These are phyloP conservation scores for Albugo candida DNA, from an alignment of 352 stramenopile species.

Conservation along the genomic window DNA sequence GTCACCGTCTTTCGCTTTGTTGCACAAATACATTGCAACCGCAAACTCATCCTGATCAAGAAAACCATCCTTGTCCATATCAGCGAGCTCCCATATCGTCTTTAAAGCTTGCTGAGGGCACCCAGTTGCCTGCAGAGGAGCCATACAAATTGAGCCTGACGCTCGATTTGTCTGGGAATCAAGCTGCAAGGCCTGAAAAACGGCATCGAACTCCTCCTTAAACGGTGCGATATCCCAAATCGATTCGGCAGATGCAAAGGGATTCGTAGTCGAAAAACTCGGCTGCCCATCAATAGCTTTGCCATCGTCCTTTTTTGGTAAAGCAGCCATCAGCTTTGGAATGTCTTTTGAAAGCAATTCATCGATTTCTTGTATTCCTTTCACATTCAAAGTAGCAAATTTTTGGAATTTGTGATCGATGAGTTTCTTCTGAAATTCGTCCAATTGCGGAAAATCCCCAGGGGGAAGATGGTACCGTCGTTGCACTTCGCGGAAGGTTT, in stretches of 20 bases:
- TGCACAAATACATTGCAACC: conserved; percentile 77
- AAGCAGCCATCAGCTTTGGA: conserved; percentile 76
- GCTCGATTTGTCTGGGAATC: conserved; percentile 30
- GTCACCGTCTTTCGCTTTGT: conserved; percentile 51
- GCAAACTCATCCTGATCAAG: conserved; percentile 83
- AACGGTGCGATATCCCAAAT: conserved; percentile 50
- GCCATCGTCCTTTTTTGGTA: conserved; percentile 23
- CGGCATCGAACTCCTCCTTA: conserved; percentile 64
- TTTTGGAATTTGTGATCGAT: conserved; percentile 78
- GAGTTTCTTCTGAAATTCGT: conserved; percentile 74
- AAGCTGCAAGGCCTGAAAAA: conserved; percentile 52
- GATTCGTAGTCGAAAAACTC: conserved; percentile 2
- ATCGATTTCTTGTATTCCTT: conserved; percentile 93
- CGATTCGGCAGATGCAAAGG: conserved; percentile 12
- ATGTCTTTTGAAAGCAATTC: conserved; percentile 95
- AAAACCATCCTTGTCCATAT: conserved; percentile 77
- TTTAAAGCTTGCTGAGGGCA: conserved; percentile 57
- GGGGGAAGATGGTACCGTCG: conserved; percentile 93
- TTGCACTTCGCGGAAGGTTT: conserved; percentile 93
- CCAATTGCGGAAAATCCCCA: conserved; percentile 86
- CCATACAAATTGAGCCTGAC: conserved; percentile 52
- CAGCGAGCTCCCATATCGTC: conserved; percentile 78
- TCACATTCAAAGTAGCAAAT: conserved; percentile 85
- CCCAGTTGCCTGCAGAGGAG: conserved; percentile 39
- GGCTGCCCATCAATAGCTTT: conserved; percentile 11